Evolutionary conservation across 495 filamentous ascomycete species (phyloP).

Genomic region (Xylaria cubensis): DNA sequence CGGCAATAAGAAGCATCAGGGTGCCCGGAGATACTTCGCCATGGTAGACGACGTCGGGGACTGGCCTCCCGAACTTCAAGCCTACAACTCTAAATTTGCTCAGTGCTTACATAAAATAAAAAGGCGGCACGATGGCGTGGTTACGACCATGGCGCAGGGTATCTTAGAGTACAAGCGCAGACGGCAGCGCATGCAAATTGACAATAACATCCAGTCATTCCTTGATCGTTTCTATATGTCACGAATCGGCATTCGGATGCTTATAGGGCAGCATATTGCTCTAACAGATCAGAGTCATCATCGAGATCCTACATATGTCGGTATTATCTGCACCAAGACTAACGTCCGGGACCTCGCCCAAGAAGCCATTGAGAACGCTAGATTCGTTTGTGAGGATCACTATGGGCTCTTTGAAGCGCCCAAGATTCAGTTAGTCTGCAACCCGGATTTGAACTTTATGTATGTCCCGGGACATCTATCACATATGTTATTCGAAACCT

Average conservation of each 20-base stretch:
- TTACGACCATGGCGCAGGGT: conserved; percentile 93
- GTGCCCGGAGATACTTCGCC: conserved; percentile 81
- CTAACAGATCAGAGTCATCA: conserved; percentile 89
- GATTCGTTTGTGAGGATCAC: conserved; percentile 98
- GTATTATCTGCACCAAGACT: conserved; percentile 98
- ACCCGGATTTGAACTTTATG: conserved; percentile 94
- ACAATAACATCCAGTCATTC: conserved; percentile 94
- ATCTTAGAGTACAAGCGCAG: conserved; percentile 98
- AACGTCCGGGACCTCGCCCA: conserved; percentile 95
- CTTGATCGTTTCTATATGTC: conserved; percentile 99
- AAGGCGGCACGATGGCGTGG: conserved; percentile 92
- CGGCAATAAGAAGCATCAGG: conserved; percentile 54
- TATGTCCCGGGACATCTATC: conserved; percentile 97
- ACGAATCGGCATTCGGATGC: conserved; percentile 98
- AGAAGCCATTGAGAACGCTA: conserved; percentile 97
- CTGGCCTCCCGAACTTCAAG: conserved; percentile 93
- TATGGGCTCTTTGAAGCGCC: conserved; percentile 98
- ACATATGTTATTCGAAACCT: conserved; percentile 98
- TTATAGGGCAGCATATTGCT: conserved; percentile 97
- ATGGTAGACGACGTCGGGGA: conserved; percentile 85
- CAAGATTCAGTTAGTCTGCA: conserved; percentile 95
- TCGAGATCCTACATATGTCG: conserved; percentile 90
- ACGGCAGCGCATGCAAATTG: conserved; percentile 96
- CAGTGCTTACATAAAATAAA: conserved; percentile 90
- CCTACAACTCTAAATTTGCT: conserved; percentile 91